Evolutionary conservation across 2,329 filamentous ascomycete species (phyloP), one percentile per base, ranked within the genome.

Genomic region (Colletotrichum sp.): DNA sequence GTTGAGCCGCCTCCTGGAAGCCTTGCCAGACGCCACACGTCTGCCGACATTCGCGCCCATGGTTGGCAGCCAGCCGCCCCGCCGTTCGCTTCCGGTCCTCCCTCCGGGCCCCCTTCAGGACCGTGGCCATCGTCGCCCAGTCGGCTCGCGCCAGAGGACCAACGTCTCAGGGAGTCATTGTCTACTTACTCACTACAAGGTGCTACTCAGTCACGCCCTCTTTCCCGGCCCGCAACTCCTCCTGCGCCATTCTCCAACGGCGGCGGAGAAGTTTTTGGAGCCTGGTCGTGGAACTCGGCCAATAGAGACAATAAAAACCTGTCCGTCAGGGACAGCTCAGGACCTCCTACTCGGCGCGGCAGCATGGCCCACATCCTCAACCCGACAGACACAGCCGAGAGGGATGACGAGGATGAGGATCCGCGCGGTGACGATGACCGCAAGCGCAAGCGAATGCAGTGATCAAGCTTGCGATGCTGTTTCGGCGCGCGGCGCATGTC

Each of bases 1-100:
- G 88, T 91, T 36, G 89, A 93, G 79, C 89, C 90, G 30, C 90
- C 92, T 39, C 92, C 93, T 44, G 90, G 92, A 72, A 96, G 92
- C 80, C 88, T 98, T 63, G 91, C 93, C 60, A 93, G 96, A 78
- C 92, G 96, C 77, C 97, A 99, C 85, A 99, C 97, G 3, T 96
- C 96, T 52, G 97, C 97, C 74, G 97, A 99, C 83, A 98, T 99
- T 79, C 93, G 97, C 69, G 94, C 96, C 80, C 94, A 96, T 82
- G 95, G 94, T 48, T 96, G 94, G 92, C 93, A 93, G 77, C 89
- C 88, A 9, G 88, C 85, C 65, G 86, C 88, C 34, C 55, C 72
- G 48, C 75, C 71, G 93, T 13, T 94, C 81, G 48, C 76, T 92
- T 81, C 88, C 90, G 73, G 73, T 5, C 73, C 73, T 8, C 73